A percentile compares a stretch with the other conserved stretches of the same genome.
phyloP scores from a whole-genome alignment of 2,329 filamentous ascomycete species.

The Colletotrichum kahawae region DNA sequence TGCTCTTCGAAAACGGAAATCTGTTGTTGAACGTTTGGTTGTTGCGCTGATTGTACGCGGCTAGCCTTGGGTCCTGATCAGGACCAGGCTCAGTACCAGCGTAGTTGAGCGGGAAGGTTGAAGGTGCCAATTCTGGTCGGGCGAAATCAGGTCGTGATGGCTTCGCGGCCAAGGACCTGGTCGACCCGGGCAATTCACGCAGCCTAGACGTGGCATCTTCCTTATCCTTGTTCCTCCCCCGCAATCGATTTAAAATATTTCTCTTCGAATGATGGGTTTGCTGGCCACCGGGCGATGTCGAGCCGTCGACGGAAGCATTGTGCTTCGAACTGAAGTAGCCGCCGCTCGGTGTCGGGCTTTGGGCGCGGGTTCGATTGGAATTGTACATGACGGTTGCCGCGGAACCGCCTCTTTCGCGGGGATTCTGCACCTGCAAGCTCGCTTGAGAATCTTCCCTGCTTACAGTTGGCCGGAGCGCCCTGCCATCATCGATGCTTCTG shows the following conservation, averaged over 20 bases:
- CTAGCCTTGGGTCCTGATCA: slow-evolving; percentile 28
- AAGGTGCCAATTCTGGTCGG: slow-evolving; percentile 42
- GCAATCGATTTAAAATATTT: slow-evolving; percentile 54
- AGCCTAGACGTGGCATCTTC: slow-evolving; percentile 54
- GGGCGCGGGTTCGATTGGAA: slow-evolving; percentile 62
- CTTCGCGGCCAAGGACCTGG: slow-evolving; percentile 57
- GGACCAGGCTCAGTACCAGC: slow-evolving; percentile 33
- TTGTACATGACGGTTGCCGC: slow-evolving; percentile 46
- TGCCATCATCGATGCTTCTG: slow-evolving; percentile 70
- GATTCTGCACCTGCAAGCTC: slow-evolving; percentile 43
- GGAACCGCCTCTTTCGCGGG: slow-evolving; percentile 59
- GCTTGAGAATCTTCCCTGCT: slow-evolving; percentile 76
- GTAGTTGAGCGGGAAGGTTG: slow-evolving; percentile 37
- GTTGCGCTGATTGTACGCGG: slow-evolving; percentile 35
- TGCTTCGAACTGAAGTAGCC: slow-evolving; percentile 56
- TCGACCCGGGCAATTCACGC: slow-evolving; percentile 56
- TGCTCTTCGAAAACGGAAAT: slow-evolving; percentile 64
- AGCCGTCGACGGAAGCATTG: slow-evolving; percentile 52
- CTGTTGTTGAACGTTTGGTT: slow-evolving; percentile 62
- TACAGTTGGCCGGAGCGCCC: slow-evolving; percentile 71
- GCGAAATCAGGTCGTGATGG: slow-evolving; percentile 53
- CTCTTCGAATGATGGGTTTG: slow-evolving; percentile 48
- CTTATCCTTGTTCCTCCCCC: slow-evolving; percentile 58
- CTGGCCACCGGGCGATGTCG: slow-evolving; percentile 58
- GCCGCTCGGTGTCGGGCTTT: slow-evolving; percentile 82